Percentiles rank a stretch among this genome's conserved stretches.
Evolutionary conservation across 257 asterid genomes (phyloP).

Genomic region (Fraxinus quadrangulata): DNA sequence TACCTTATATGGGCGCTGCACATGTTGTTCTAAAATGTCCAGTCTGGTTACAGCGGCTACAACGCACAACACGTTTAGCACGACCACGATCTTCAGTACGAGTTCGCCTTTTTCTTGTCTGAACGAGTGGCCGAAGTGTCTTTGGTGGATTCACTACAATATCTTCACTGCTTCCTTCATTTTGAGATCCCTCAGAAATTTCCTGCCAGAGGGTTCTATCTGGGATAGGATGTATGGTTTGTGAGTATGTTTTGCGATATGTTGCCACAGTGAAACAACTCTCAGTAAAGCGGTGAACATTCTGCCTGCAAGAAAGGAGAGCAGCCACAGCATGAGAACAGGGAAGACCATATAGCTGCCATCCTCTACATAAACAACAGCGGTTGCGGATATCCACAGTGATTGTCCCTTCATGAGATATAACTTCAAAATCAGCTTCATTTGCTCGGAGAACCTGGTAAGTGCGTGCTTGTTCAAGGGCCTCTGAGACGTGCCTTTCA

Average conservation of each 20-base stretch:
- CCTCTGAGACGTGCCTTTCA: constrained; percentile 58
- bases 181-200: constrained; percentile 29
- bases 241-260: constrained; percentile 59
- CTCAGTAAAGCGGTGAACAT: constrained; percentile 66
- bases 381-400: constrained; percentile 57
- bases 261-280: constrained; percentile 67
- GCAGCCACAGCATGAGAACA: constrained; percentile 75
- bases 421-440: constrained; percentile 63
- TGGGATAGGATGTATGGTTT: constrained; percentile 72
- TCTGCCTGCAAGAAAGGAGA: constrained; percentile 62
- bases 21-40: constrained; percentile 39
- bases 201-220: constrained; percentile 62
- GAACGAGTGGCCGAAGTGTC: constrained; percentile 47
- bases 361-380: constrained; percentile 53
- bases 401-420: constrained; percentile 58
- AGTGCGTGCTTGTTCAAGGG: constrained; percentile 51
- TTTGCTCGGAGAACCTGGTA: constrained; percentile 57
- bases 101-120: constrained; percentile 53
- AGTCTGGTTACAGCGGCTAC: constrained; percentile 76
- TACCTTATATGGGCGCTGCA: constrained; percentile 54
- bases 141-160: constrained; percentile 65
- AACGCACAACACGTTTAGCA: constrained; percentile 59
- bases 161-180: constrained; percentile 24
- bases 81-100: constrained; percentile 39
- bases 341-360: constrained; percentile 66